phyloP scores from a whole-genome alignment of 805 yeast species.

The Saccharomycopsis fibuligera region DNA sequence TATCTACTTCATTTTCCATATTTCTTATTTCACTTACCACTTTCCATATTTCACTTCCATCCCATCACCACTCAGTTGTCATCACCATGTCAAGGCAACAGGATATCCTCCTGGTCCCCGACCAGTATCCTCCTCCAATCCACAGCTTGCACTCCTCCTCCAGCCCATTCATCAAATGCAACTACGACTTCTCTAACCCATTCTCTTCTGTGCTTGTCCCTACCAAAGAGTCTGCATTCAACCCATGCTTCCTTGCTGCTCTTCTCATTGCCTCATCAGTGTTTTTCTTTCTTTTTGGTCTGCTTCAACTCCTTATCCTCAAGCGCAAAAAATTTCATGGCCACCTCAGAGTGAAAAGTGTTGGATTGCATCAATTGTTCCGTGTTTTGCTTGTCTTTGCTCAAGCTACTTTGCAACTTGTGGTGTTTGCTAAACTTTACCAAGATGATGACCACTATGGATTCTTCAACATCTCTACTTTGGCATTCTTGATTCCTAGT shows the following conservation, averaged over 20 bases:
- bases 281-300: slow-evolving; percentile 6
- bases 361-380: slow-evolving; percentile 12
- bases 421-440: slow-evolving; percentile 4
- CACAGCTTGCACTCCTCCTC: no score
- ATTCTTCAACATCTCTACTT: not conserved
- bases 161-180: not conserved
- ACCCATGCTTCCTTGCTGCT: slow-evolving; percentile 13
- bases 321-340: slow-evolving; percentile 8
- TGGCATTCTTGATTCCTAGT: slow-evolving; percentile 2
- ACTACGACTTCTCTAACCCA: not conserved
- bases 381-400: slow-evolving; percentile 6
- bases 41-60: not conserved
- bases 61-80: not conserved
- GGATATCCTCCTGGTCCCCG: not conserved
- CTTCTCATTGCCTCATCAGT: slow-evolving; percentile 1
- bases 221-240: slow-evolving; percentile 17
- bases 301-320: slow-evolving; percentile 11
- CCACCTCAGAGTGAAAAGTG: slow-evolving; percentile 3
- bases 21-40: no score
- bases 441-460: not conserved
- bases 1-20: no score
- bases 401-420: slow-evolving; percentile 2
- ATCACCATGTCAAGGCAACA: not conserved
- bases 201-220: slow-evolving; percentile 1
- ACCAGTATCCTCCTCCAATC: no score